Evolutionary conservation across 257 asterid species (phyloP), one percentile per base, ranked within the genome.

Genomic region (Solanum clarkiae): DNA sequence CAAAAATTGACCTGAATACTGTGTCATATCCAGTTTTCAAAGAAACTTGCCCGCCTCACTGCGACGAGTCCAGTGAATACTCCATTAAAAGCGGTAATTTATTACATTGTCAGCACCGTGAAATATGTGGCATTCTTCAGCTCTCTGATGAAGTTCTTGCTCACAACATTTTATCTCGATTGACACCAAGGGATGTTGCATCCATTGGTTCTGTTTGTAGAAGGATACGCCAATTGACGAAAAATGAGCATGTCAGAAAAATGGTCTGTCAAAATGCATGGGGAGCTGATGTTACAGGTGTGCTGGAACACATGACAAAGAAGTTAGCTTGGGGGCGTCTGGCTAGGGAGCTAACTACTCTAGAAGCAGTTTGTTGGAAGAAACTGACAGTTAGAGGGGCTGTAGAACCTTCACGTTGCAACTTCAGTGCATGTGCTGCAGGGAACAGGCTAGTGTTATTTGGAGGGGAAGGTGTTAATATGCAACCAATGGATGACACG

Each of bases 401-500:
- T 29, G 94, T 95, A 12, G 97, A 93, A 86, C 98, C 98, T 84
- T 93, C 97, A 8, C 97, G 98, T 26, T 95, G 98, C 89, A 95
- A 95, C 85, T 95, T 93, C 86, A 93, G 98, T 85, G 95, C 98
- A 18, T 95, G 98, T 84, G 97, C 98, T 26, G 98, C 92, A 11
- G 98, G 98, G 47, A 95, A 95, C 80, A 89, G 98, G 20, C 91
- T 95, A 24, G 94, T 95, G 79, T 86, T 95, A 87, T 95, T 95
- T 85, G 98, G 98, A 80, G 98, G 98, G 36, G 98, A 95, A 89
- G 98, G 97, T 42, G 94, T 92, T 49, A 95, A 95, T 83, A 95
- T 95, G 98, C 97, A 95, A 90, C 98, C 98, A 42, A 95, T 95
- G 98, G 97, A 95, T 32, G 98, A 95, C 90, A 95, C 98, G 0